phyloP scores from a whole-genome alignment of 129 eudicot genomes.

The Lactuca saligna region DNA sequence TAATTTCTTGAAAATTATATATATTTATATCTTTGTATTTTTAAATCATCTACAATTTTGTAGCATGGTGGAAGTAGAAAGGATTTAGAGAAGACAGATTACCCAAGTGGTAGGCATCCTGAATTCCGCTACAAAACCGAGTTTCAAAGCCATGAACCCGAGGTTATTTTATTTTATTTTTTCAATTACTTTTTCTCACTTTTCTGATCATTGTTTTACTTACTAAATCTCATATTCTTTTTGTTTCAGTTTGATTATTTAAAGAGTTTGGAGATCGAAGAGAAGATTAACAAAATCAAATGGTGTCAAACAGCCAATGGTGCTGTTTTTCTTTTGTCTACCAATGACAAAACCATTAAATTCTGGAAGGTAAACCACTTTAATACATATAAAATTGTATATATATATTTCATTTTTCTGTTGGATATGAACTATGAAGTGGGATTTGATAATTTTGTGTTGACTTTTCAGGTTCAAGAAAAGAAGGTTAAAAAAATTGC shows the following conservation, averaged over 20 bases:
- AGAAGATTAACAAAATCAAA: constrained; percentile 94
- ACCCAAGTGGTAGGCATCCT: constrained; percentile 79
- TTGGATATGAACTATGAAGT: neutral
- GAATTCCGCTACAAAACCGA: constrained; percentile 98
- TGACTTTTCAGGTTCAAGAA: constrained; percentile 82
- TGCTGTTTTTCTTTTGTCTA: constrained; percentile 88
- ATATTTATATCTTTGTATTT: constrained; percentile 4
- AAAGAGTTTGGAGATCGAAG: constrained; percentile 98
- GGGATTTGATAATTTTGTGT: neutral
- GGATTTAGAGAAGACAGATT: constrained; percentile 79
- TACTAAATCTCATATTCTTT: constrained; percentile 7
- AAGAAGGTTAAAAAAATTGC: constrained; percentile 88
- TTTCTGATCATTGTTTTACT: neutral
- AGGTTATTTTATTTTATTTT: constrained; percentile 47
- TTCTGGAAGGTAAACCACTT: constrained; percentile 77
- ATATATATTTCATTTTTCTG: no score
- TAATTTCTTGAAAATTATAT: neutral
- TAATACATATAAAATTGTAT: neutral
- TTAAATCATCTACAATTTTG: constrained; percentile 16
- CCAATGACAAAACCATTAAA: constrained; percentile 97
- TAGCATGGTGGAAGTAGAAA: constrained; percentile 82
- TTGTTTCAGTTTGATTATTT: constrained; percentile 92
- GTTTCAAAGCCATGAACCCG: constrained; percentile 99
- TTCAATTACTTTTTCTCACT: neutral
- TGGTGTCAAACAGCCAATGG: constrained; percentile 99